phyloP scores from a whole-genome alignment of 2,329 filamentous ascomycete species.

The Emericellopsis cladophorae region DNA sequence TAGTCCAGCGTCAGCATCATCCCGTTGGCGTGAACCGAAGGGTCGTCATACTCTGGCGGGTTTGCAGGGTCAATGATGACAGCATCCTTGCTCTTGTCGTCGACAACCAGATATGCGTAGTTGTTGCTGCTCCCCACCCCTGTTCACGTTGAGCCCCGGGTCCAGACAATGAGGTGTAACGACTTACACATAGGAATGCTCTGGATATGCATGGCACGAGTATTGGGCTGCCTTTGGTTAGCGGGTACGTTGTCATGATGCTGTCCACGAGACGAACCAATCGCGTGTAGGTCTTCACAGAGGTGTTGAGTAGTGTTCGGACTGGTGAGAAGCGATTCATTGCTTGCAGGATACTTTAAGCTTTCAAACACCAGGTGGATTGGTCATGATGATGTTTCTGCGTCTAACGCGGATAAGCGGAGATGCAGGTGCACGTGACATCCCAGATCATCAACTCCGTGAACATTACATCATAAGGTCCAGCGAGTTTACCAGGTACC shows the following conservation, averaged over 20 bases:
- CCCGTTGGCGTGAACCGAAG: constrained; percentile 55
- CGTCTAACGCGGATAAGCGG: too few relatives aligned
- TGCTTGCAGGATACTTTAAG: too few relatives aligned
- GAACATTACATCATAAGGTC: neutral
- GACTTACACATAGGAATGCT: constrained; percentile 78
- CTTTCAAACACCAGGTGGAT: too few relatives aligned
- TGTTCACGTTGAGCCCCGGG: constrained; percentile 16
- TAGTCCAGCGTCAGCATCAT: constrained; percentile 13
- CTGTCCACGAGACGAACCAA: too few relatives aligned
- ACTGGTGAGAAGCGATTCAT: too few relatives aligned
- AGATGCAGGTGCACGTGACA: too few relatives aligned
- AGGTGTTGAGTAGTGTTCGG: too few relatives aligned
- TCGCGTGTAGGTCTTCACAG: too few relatives aligned
- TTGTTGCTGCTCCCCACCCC: constrained; percentile 71
- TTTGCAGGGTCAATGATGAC: constrained; percentile 73
- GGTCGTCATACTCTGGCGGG: constrained; percentile 52
- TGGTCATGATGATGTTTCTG: too few relatives aligned
- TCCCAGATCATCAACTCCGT: too few relatives aligned
- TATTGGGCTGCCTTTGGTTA: constrained; percentile 1
- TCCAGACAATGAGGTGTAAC: neutral
- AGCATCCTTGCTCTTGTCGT: constrained; percentile 63
- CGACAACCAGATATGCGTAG: constrained; percentile 73
- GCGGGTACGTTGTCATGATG: too few relatives aligned
- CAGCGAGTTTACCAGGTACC: too few relatives aligned
- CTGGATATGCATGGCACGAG: constrained; percentile 62